phyloP scores from a whole-genome alignment of 306 rosid genomes.

The Carpinus fangiana region DNA sequence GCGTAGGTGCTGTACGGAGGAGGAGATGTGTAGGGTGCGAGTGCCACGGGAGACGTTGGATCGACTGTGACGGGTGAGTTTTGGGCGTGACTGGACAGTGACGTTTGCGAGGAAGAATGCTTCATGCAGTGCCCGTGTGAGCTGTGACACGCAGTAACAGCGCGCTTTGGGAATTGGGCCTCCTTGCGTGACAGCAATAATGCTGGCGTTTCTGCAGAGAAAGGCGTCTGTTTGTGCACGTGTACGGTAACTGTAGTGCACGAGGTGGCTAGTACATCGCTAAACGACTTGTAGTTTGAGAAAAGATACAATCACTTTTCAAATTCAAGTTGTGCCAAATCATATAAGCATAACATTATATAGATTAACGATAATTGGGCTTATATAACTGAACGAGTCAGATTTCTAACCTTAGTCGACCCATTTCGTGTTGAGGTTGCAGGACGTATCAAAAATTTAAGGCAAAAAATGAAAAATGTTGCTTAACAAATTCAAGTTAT shows the following conservation, averaged over 20 bases:
- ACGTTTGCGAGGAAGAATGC: neutral
- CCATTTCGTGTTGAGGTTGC: too few relatives aligned
- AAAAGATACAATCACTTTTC: too few relatives aligned
- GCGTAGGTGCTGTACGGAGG: neutral
- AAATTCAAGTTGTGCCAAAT: too few relatives aligned
- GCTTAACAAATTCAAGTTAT: too few relatives aligned
- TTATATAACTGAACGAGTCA: too few relatives aligned
- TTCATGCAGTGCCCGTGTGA: neutral
- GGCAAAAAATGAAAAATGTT: too few relatives aligned
- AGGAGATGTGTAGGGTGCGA: neutral
- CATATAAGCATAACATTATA: too few relatives aligned
- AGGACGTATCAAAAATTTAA: too few relatives aligned
- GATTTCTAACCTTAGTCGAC: too few relatives aligned
- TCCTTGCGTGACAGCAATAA: neutral
- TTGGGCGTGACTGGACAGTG: neutral
- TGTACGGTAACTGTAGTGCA: slow-evolving; percentile 22
- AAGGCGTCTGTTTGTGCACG: slow-evolving; percentile 27
- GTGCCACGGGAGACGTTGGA: neutral
- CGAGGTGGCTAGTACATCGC: neutral
- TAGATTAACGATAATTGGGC: too few relatives aligned
- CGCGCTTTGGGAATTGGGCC: neutral
- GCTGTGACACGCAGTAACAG: neutral
- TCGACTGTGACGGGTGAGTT: neutral
- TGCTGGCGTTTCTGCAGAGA: slow-evolving; percentile 18
- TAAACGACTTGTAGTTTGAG: neutral